A percentile compares a stretch with the other conserved stretches of the same genome.
These are phyloP conservation scores for Capsaspora owczarzaki DNA, from an alignment of 78 protist species.

Conservation along the genomic window DNA sequence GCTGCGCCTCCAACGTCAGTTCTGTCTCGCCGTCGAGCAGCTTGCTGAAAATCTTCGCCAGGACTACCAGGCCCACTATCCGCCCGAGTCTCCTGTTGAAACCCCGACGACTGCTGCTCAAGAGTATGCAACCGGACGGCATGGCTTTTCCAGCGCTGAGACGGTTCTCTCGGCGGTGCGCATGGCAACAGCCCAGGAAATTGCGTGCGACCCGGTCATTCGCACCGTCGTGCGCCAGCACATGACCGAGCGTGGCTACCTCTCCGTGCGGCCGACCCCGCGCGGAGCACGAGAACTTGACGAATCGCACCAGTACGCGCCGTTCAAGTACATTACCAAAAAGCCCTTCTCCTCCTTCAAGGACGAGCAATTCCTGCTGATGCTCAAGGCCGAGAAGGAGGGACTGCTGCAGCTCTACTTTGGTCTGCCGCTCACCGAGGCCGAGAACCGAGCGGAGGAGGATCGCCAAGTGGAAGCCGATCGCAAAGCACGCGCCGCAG, in stretches of 20 bases:
- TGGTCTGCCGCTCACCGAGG: too few relatives aligned
- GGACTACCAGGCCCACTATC: too few relatives aligned
- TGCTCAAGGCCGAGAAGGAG: neutral
- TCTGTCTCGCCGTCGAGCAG: too few relatives aligned
- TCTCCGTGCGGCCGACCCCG: neutral
- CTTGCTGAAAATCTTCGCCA: too few relatives aligned
- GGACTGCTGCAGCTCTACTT: neutral
- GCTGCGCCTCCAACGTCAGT: too few relatives aligned
- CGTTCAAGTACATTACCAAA: neutral
- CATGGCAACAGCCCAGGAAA: neutral
- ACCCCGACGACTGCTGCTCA: too few relatives aligned
- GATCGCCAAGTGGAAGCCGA: too few relatives aligned
- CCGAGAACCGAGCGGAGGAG: too few relatives aligned
- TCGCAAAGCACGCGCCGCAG: too few relatives aligned
- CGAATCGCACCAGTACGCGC: neutral
- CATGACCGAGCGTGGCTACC: neutral
- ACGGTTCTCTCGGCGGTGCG: neutral
- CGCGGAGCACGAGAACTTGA: neutral
- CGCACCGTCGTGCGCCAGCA: neutral
- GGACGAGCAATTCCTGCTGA: neutral
- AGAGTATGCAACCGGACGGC: too few relatives aligned
- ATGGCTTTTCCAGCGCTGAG: neutral
- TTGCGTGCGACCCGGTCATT: neutral
- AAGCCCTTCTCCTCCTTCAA: neutral
- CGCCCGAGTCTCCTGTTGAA: too few relatives aligned